These are phyloP conservation scores for Pholiota adiposa DNA, from an alignment of 1,284 basidiomycete species.

Conservation along the genomic window DNA sequence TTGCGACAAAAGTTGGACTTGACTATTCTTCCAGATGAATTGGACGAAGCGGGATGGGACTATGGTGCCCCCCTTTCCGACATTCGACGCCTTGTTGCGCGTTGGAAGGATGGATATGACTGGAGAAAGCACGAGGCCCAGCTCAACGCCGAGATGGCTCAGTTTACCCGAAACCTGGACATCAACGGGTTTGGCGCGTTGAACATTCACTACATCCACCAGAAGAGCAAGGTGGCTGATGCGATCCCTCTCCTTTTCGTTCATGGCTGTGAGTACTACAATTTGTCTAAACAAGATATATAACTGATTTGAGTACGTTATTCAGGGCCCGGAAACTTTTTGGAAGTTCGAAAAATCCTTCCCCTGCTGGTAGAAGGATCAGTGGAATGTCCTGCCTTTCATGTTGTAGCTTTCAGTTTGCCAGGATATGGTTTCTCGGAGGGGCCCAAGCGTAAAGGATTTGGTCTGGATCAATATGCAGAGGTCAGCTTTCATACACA, in stretches of 20 bases:
- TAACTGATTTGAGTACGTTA: too few species aligned
- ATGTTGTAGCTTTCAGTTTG: slow-evolving; percentile 57
- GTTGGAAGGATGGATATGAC: slow-evolving; percentile 52
- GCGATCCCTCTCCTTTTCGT: slow-evolving; percentile 58
- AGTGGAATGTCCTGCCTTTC: slow-evolving; percentile 55
- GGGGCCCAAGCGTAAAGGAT: slow-evolving; percentile 38
- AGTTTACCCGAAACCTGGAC: slow-evolving; percentile 51
- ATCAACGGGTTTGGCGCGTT: slow-evolving; percentile 48
- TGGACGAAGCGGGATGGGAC: slow-evolving; percentile 47
- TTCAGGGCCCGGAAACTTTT: slow-evolving; percentile 64
- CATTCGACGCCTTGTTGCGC: slow-evolving; percentile 43
- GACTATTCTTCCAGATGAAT: slow-evolving; percentile 49
- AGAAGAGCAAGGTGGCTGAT: slow-evolving; percentile 40
- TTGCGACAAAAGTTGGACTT: slow-evolving; percentile 46
- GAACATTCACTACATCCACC: slow-evolving; percentile 56
- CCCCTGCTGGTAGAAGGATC: slow-evolving; percentile 49
- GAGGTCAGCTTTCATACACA: background rate
- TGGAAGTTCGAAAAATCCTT: slow-evolving; percentile 59
- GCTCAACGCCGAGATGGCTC: slow-evolving; percentile 50
- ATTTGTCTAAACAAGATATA: too few species aligned
- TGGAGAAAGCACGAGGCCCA: slow-evolving; percentile 49
- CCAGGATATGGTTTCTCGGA: slow-evolving; percentile 63
- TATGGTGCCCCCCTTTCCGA: slow-evolving; percentile 54
- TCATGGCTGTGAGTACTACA: slow-evolving; percentile 43
- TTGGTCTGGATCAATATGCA: slow-evolving; percentile 21